Evolutionary conservation across 371 early-diverging fungal genomes (phyloP).

Genomic region (Umbelopsis sp.): DNA sequence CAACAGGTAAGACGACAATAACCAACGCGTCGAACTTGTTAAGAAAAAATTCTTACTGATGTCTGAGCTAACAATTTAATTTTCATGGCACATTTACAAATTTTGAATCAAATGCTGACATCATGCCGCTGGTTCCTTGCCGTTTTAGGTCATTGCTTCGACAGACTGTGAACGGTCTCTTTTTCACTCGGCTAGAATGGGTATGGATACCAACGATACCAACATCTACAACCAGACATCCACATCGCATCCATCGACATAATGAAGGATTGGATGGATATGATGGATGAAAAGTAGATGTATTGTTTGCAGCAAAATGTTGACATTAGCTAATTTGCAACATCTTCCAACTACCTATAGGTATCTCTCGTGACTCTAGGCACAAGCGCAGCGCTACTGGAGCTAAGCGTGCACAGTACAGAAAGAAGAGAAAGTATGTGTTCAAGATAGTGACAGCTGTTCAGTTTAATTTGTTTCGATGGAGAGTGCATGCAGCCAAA

Average conservation of each 20-base stretch:
- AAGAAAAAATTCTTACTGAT: too few relatives aligned
- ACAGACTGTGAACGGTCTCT: slow-evolving; percentile 6
- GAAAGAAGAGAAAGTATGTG: slow-evolving; percentile 91
- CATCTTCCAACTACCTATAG: slow-evolving; percentile 42
- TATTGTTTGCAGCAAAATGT: neutral
- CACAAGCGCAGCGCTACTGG: slow-evolving; percentile 99
- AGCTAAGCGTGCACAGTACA: slow-evolving; percentile 97
- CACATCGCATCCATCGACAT: slow-evolving; percentile 3
- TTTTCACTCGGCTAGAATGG: slow-evolving; percentile 19
- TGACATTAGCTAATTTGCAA: neutral
- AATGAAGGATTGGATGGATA: slow-evolving; percentile 1
- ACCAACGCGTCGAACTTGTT: too few relatives aligned
- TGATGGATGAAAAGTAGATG: slow-evolving; percentile 9
- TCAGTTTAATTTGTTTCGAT: neutral
- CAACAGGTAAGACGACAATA: too few relatives aligned
- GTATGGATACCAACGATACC: slow-evolving; percentile 1
- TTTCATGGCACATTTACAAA: too few relatives aligned
- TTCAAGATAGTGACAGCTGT: neutral
- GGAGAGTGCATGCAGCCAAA: neutral
- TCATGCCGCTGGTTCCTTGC: neutral
- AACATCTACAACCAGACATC: neutral
- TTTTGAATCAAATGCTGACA: neutral
- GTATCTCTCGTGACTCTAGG: slow-evolving; percentile 96
- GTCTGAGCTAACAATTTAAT: too few relatives aligned
- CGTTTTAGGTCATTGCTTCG: slow-evolving; percentile 3